Evolutionary conservation across 2,329 filamentous ascomycete genomes (phyloP).

Genomic region (Sclerotinia trifoliorum): DNA sequence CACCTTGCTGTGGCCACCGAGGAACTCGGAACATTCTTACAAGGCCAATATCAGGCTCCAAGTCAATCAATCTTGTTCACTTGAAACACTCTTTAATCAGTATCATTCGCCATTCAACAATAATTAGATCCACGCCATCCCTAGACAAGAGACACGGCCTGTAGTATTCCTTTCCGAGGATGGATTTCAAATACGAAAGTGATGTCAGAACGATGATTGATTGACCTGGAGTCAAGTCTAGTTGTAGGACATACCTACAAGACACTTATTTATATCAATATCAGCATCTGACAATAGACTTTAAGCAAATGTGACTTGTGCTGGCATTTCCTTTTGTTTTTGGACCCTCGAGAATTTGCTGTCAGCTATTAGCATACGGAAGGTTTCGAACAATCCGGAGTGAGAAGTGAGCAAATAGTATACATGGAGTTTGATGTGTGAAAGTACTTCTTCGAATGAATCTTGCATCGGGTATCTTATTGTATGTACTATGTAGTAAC

Average conservation of each 20-base stretch:
- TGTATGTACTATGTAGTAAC: slow-evolving; percentile 31
- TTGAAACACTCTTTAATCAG: neutral
- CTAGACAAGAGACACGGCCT: neutral
- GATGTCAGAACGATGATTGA: neutral
- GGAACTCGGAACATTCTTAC: neutral
- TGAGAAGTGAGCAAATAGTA: neutral
- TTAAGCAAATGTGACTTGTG: slow-evolving; percentile 21
- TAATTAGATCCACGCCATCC: neutral
- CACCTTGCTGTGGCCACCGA: neutral
- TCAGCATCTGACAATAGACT: neutral
- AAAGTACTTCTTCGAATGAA: slow-evolving; percentile 34
- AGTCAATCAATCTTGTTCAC: too few species aligned
- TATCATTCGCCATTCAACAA: neutral
- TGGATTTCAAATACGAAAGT: neutral
- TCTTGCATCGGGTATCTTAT: slow-evolving; percentile 36
- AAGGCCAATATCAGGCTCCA: neutral
- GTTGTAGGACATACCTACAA: neutral
- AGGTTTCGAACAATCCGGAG: neutral
- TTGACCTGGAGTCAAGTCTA: too few species aligned
- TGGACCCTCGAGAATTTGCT: slow-evolving; percentile 27
- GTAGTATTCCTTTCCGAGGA: neutral
- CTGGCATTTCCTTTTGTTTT: slow-evolving; percentile 23
- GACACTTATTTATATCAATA: slow-evolving; percentile 8
- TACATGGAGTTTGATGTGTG: neutral
- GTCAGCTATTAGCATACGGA: neutral